phyloP scores from a whole-genome alignment of 192 early-diverging fungal species.

The Linderina pennispora region DNA sequence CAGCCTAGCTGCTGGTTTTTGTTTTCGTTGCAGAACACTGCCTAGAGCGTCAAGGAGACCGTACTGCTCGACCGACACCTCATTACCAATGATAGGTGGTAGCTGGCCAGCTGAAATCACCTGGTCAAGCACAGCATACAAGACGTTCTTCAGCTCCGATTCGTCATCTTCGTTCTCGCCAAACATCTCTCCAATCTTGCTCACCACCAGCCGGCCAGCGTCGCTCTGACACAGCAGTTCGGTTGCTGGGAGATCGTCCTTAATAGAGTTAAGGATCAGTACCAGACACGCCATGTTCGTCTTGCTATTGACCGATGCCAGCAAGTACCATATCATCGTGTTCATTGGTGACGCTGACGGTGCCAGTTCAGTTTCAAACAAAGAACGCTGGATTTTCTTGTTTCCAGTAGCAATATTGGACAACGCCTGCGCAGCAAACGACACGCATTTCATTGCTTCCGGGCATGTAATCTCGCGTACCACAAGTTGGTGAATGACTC shows the following conservation, averaged over 20 bases:
- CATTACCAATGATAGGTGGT: no score
- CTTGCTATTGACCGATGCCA: constrained; percentile 12
- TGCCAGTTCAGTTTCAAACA: constrained; percentile 16
- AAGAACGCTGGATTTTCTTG: constrained; percentile 3
- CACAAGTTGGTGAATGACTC: constrained; percentile 1
- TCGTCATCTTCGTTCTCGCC: constrained; percentile 25
- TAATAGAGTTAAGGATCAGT: constrained; percentile 30
- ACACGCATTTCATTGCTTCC: constrained; percentile 11
- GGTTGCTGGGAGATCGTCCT: constrained; percentile 1
- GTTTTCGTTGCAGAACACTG: constrained; percentile 33
- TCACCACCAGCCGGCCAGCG: constrained; percentile 9
- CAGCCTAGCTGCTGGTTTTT: neutral
- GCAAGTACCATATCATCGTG: constrained; percentile 13
- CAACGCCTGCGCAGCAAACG: constrained; percentile 24
- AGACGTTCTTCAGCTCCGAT: constrained; percentile 18
- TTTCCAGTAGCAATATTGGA: constrained; percentile 29
- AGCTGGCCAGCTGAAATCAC: constrained; percentile 11
- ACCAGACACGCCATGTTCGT: constrained; percentile 23
- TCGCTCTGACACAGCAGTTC: constrained; percentile 9
- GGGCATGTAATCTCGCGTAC: constrained; percentile 8
- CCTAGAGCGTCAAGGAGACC: constrained; percentile 25
- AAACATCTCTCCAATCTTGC: constrained; percentile 24
- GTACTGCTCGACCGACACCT: neutral
- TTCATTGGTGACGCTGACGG: neutral
- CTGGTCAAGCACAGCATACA: constrained; percentile 18